A percentile compares a stretch with the other conserved stretches of the same genome.
These are phyloP conservation scores for Paraglomus brasilianum DNA, from an alignment of 192 early-diverging fungal genomes.

Conservation along the genomic window DNA sequence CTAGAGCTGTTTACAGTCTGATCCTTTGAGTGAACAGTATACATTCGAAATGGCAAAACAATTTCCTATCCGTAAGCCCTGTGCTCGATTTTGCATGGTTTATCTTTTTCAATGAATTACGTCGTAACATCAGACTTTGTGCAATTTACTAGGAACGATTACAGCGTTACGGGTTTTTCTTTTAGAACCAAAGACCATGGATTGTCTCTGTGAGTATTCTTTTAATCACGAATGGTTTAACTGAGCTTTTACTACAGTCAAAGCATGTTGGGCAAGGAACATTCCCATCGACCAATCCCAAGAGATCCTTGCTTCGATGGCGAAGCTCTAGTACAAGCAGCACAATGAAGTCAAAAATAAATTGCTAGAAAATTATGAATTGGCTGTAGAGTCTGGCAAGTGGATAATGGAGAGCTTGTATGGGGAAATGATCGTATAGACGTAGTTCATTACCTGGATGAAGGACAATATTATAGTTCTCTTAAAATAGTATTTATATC, in stretches of 20 bases:
- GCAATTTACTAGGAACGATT: not conserved
- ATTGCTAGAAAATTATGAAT: constrained; percentile 25
- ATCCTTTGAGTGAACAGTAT: constrained; percentile 1
- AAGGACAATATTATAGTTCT: too few relatives aligned
- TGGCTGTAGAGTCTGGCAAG: constrained; percentile 26
- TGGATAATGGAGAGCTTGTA: constrained; percentile 26
- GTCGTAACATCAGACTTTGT: too few relatives aligned
- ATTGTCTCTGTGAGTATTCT: constrained; percentile 24
- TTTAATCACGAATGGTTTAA: too few relatives aligned
- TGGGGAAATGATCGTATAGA: constrained; percentile 31
- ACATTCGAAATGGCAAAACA: constrained; percentile 22
- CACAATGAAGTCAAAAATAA: constrained; percentile 25
- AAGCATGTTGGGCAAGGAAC: constrained; percentile 30
- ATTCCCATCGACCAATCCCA: constrained; percentile 8
- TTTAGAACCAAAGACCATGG: constrained; percentile 17
- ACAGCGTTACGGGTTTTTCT: constrained; percentile 18
- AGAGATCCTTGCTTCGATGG: constrained; percentile 14
- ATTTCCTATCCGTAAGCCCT: constrained; percentile 25
- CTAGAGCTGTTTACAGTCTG: too few relatives aligned
- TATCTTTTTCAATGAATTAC: too few relatives aligned
- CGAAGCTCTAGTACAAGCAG: constrained; percentile 2
- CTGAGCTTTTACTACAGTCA: constrained; percentile 20
- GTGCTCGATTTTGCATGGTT: too few relatives aligned
- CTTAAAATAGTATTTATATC: too few relatives aligned
- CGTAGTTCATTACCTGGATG: constrained; percentile 11